A percentile compares a stretch with the other conserved stretches of the same genome.
Conservation (phyloP, 306 rosid species). For the Corylus heterophylla region DNA sequence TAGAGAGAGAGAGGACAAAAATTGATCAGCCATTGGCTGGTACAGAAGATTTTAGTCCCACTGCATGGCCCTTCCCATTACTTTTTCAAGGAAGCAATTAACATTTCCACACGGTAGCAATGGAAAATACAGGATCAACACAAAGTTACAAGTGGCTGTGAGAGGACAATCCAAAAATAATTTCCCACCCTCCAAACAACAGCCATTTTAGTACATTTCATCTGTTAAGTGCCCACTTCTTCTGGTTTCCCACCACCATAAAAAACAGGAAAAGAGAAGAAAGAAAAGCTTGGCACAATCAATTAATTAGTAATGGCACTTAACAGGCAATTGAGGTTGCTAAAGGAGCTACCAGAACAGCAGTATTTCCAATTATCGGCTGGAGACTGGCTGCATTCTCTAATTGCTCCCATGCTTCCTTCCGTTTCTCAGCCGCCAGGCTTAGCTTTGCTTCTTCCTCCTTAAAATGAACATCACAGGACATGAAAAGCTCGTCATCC, state of each 20-base stretch:
- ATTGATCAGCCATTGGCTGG: conserved; percentile 28
- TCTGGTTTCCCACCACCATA: conserved; percentile 43
- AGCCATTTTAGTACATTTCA: conserved; percentile 45
- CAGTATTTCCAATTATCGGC: conserved; percentile 75
- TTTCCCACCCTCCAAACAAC: conserved; percentile 32
- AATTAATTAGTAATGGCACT: conserved; percentile 27
- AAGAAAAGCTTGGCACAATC: conserved; percentile 19
- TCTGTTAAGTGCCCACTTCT: neutral
- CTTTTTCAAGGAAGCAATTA: conserved; percentile 29
- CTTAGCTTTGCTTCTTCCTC: conserved; percentile 64
- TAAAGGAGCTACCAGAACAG: conserved; percentile 73
- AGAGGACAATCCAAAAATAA: conserved; percentile 15
- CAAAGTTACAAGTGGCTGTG: conserved; percentile 23
- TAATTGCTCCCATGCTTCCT: conserved; percentile 74
- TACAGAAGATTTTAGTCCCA: conserved; percentile 42
- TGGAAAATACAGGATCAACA: conserved; percentile 17
- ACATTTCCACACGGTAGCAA: conserved; percentile 31
- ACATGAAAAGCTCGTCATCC: conserved; percentile 76
- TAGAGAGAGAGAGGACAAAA: neutral
- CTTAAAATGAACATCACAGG: conserved; percentile 54
- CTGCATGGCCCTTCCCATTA: conserved; percentile 46
- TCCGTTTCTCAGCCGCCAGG: conserved; percentile 53
- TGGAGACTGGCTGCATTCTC: conserved; percentile 71
- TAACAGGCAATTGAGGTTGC: conserved; percentile 47
- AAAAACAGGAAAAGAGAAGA: conserved; percentile 28